Evolutionary conservation across 2,329 filamentous ascomycete genomes (phyloP).

Genomic region (Fusarium ambrosium): DNA sequence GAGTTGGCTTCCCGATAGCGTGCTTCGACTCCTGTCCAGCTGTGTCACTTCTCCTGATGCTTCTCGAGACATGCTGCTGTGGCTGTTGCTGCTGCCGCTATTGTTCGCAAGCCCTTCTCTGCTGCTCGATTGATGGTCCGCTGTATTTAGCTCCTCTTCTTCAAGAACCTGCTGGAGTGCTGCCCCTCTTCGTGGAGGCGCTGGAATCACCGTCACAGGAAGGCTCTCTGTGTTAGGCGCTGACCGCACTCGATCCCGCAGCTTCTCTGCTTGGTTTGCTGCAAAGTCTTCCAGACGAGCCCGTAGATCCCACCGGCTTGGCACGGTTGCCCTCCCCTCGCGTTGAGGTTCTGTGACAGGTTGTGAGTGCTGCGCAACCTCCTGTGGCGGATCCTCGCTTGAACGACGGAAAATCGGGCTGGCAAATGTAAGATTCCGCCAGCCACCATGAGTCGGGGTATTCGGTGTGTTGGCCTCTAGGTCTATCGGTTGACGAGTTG

Average conservation of each 20-base stretch:
- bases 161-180: conserved; percentile 69
- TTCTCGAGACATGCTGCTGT: conserved; percentile 44
- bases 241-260: conserved; percentile 69
- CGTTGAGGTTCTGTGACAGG: conserved; percentile 12
- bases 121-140: conserved; percentile 27
- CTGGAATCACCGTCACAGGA: conserved; percentile 72
- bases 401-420: conserved; percentile 28
- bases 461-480: conserved; percentile 46
- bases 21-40: conserved; percentile 41
- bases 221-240: conserved; percentile 68
- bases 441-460: conserved; percentile 44
- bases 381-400: conserved; percentile 24
- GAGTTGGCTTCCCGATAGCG: conserved; percentile 38
- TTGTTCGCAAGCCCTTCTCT: conserved; percentile 31
- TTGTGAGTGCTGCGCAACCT: conserved; percentile 18
- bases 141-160: conserved; percentile 59
- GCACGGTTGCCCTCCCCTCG: conserved; percentile 29
- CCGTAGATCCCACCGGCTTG: conserved; percentile 67
- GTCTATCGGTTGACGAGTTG: conserved; percentile 39
- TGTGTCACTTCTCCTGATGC: conserved; percentile 40
- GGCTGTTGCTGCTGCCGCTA: conserved; percentile 36
- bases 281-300: conserved; percentile 72
- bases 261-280: conserved; percentile 70
- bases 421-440: conserved; percentile 43
- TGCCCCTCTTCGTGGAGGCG: conserved; percentile 69